Evolutionary conservation across 1,284 basidiomycete genomes (phyloP), one percentile per base, ranked within the genome.

Genomic region (Cryptococcus jaspeensis): DNA sequence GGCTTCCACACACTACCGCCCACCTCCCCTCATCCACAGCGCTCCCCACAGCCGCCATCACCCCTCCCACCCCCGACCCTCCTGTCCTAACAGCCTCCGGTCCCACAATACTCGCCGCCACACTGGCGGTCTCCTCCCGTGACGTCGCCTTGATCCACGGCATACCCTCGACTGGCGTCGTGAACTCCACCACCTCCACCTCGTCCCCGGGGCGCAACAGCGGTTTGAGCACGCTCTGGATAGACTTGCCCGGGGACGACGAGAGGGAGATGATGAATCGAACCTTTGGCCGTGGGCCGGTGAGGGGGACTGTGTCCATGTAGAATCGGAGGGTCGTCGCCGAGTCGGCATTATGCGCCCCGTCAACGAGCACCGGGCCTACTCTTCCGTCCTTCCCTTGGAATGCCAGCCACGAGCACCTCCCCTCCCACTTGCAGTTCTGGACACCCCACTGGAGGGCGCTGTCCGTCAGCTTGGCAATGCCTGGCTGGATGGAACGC

Each of bases 291-390:
- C 28, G 36, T 15, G 32, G 23, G 18, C 22, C 52, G 35, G 67
- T 56, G 18, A 73, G 56, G 25, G 72, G 60, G 6, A 87, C 74
- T 1, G 79, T 71, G 37, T 83, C 80, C 55, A 98, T 78, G 73
- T 93, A 98, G 5, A 80, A 71, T 1, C 85, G 81, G 8, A 99
- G 83, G 0, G 85, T 85, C 18, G 73, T 63, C 0, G 92, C 84
- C 0, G 92, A 93, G 5, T 89, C 86, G n/a, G 85, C 80, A 70
- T 99, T 99, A 74, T 99, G 96, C 0, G 96, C 95, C 3, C 96
- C 96, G 70, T 99, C 96, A 2, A 88, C 87, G 7, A 99, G 81
- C 5, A 93, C 77, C 5, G 66, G 66, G 13, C 56, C 44, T 7
- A 36, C 16, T 20, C 38, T 49, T 53, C 80, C 69, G 3, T 80